Evolutionary conservation across 163 green algal genomes (phyloP), one percentile per base, ranked within the genome.

Genomic region (Prototheca cutis): DNA sequence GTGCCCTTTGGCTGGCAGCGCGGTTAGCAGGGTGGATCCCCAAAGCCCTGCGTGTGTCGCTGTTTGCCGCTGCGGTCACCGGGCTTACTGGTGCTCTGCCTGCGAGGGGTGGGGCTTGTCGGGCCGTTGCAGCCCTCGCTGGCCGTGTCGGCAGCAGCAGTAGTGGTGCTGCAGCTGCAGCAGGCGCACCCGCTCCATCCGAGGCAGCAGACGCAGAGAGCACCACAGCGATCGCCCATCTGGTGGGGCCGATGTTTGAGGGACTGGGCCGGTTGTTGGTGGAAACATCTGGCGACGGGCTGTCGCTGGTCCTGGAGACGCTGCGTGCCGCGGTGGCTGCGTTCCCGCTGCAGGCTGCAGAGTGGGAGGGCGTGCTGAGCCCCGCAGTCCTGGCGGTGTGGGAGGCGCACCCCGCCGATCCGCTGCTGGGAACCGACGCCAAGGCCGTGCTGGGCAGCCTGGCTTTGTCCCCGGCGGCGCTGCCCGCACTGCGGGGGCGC

Each of bases 231-330:
- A n/a, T n/a, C n/a, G n/a, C n/a, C n/a, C n/a, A n/a, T n/a, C n/a
- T n/a, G n/a, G n/a, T n/a, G n/a, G n/a, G n/a, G 30, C 90, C 81
- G 4, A 87, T 84, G 0, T 85, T 95, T 29, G 89, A 98, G 70
- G 85, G 97, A 19, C 94, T 91, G 72, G 83, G 77, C 2, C 33
- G 40, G 49, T 24, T 15, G 8, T 6, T 13, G 24, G 31, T 19
- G 17, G 54, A 10, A 4, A 6, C 23, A 21, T 17, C 49, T 0
- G 86, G 93, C 58, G 83, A 91, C 34, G 27, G 59, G 2, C 63
- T 87, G 57, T 80, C 94, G 56, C 53, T 93, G 34, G 82, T 87
- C 51, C 70, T 95, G 57, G 85, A 90, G 60, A 79, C 76, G 31
- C 59, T 91, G n/a, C 60, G 66, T 1, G 63, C 66, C 10, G 65